These are phyloP conservation scores for Pseudonitzschia delicatissima DNA, from an alignment of 108 stramenopile species.

Conservation along the genomic window DNA sequence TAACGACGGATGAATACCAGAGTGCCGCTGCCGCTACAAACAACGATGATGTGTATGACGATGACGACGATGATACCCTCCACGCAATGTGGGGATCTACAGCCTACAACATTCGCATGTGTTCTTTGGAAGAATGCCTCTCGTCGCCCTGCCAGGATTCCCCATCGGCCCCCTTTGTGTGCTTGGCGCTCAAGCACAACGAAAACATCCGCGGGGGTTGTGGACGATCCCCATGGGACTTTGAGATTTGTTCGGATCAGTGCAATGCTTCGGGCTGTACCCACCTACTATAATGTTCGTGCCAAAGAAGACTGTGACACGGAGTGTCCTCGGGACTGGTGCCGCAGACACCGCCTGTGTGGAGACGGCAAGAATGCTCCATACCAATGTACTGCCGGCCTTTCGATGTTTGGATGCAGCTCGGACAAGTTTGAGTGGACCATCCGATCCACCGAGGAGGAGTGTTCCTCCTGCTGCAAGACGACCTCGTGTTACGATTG, in stretches of 20 bases:
- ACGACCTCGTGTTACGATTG: background rate
- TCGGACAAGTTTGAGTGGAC: slow-evolving; percentile 6
- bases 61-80: background rate
- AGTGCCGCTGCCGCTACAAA: background rate
- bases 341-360: background rate
- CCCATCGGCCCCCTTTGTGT: background rate
- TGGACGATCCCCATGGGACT: background rate
- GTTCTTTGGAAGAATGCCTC: slow-evolving; percentile 3
- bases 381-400: background rate
- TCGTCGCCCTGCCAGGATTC: background rate
- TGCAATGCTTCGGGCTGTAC: slow-evolving; percentile 3
- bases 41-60: background rate
- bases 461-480: background rate
- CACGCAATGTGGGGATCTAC: background rate
- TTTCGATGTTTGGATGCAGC: slow-evolving; percentile 1
- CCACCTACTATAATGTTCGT: background rate
- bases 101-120: background rate
- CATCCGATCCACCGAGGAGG: background rate
- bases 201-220: background rate
- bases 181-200: background rate
- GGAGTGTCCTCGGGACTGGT: slow-evolving; percentile 2
- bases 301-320: background rate
- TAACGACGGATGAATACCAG: background rate
- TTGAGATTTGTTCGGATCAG: background rate
- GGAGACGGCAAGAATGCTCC: background rate